Base-by-base conservation (phyloP, 169 alveolate species). In the Cryptosporidium ubiquitum region DNA sequence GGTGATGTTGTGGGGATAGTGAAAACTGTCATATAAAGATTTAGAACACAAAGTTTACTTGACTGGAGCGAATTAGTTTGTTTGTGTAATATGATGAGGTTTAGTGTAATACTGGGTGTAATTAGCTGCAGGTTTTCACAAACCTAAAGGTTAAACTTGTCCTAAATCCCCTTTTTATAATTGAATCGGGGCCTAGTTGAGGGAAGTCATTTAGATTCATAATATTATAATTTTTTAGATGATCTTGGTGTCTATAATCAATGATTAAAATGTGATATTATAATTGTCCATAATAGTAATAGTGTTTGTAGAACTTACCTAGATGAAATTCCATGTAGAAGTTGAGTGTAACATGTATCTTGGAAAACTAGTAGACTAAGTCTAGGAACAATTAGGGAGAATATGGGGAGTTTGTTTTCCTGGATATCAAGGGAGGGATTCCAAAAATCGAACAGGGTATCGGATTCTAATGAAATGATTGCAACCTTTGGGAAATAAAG, bases 401-500 rank as follows among this genome's bases (percentile, higher is more conserved):
- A 79, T 40, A 79, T 5, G n/a, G 79, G 75, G 31, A 35, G 16
- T 20, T 69, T 69, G 20, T 23, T 35, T 10, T 64, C 71, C n/a
- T 64, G 71, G 20, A 23, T 26, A 57, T 52, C 39, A n/a, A 31
- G 23, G 10, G 23, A 31, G 29, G 75, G 74, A 1, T 60, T 61
- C 93, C 93, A 91, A 14, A 85, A 58, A 57, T 85, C 68, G 29
- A 92, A 51, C 3, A 91, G 42, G 3, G 84, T 60, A 20, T 85
- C 92, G 6, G 94, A 70, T 33, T 84, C 91, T 2, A 92, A 68
- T 68, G 86, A 73, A n/a, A 92, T 68, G 4, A 86, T 84, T 35
- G 86, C 86, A 33, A 91, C 94, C 18, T 40, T 89, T 44, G 95
- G 95, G 55, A 60, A 84, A 70, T 92, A 91, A 23, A 92, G 89